phyloP scores from a whole-genome alignment of 768 basidiomycete genomes.

The Termitomyces heimii region DNA sequence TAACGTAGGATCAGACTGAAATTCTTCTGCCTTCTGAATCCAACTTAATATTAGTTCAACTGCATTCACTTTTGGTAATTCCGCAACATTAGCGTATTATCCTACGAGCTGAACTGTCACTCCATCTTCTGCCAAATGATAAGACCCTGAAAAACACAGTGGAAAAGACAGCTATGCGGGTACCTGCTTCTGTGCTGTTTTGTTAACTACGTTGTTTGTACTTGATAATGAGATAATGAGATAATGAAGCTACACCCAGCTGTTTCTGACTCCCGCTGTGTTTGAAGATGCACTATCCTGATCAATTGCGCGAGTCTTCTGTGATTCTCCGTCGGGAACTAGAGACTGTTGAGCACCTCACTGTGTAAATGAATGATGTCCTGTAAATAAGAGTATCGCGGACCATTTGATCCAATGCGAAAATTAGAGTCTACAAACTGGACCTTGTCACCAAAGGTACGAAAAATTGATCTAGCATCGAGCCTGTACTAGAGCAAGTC shows the following conservation, averaged over 20 bases:
- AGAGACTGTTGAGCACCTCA: not conserved
- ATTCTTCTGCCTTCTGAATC: not conserved
- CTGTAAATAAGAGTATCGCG: not conserved
- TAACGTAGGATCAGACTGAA: not conserved
- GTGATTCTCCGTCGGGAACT: no score
- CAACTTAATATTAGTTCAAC: not conserved
- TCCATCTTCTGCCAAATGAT: not conserved
- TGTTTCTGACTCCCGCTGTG: not conserved
- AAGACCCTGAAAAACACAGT: not conserved
- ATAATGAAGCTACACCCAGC: not conserved
- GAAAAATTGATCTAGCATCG: conserved; percentile 14
- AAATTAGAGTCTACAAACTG: not conserved
- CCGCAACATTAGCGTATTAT: not conserved
- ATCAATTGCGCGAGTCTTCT: not conserved
- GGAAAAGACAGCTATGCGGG: not conserved
- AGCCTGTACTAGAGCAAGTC: not conserved
- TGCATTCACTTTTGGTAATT: not conserved
- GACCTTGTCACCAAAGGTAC: conserved; percentile 14
- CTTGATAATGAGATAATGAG: no score
- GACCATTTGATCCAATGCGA: not conserved
- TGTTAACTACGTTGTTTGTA: not conserved
- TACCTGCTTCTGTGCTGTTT: not conserved
- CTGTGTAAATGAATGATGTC: not conserved
- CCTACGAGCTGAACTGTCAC: not conserved
- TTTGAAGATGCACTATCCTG: not conserved